Evolutionary conservation across 2,329 filamentous ascomycete genomes (phyloP), one percentile per base, ranked within the genome.

Genomic region (Eutypella sp.): DNA sequence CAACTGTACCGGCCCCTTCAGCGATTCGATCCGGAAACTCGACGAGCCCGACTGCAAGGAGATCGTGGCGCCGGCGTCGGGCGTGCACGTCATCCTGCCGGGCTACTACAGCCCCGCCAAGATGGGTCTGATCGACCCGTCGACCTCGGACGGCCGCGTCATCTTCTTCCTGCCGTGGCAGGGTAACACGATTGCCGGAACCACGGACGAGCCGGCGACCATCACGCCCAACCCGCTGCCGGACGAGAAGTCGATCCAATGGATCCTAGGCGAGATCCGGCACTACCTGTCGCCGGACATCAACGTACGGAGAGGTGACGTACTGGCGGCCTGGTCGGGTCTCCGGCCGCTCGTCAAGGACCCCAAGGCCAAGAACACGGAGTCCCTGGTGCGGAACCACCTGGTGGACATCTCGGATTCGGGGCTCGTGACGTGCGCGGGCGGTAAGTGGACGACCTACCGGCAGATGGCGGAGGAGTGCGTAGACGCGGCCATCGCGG

Each of bases 81-180:
- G 89, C 57, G 87, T 92, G 23, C 89, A 95, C 67, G 79, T 95
- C 50, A 85, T 95, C 53, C 79, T 95, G 2, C 89, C 89, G 19
- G 89, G 89, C 40, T 95, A 93, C 71, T 93, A 86, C 73, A 87
- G 84, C 57, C 89, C 89, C 37, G 78, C 83, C 18, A 85, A 90
- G 61, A 93, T 95, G 88, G 89, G 89, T 50, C 75, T 95, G 34
- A 87, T 95, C 57, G 89, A 95, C 59, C 89, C 89, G 5, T 82
- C 82, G 34, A 93, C 89, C 2, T 95, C 89, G 1, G 89, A 95
- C 61, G 89, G 89, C 18, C 81, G 89, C 63, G 89, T 95, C 41
- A 92, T 95, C 61, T 95, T 95, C 79, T 95, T 95, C 76, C 75
- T 95, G 34, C 89, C 89, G 19, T 95, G 89, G 89, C 89, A 95